Conservation (phyloP, 2,329 filamentous ascomycete species). For the Ilyonectria destructans region DNA sequence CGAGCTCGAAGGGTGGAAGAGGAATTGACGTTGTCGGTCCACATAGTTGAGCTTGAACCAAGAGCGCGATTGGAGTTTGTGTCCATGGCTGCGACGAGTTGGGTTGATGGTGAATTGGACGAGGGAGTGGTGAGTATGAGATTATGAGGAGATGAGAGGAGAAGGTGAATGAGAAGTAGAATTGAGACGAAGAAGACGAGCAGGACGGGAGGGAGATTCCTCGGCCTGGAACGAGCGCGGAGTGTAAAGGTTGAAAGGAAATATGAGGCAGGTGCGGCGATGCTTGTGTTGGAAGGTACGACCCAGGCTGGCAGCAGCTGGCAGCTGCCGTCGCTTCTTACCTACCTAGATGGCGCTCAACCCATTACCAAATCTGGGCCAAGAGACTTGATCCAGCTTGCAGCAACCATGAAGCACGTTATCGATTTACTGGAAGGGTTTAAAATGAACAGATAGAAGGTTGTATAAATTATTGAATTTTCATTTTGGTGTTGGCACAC, state of each 20-base stretch:
- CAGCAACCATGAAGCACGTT: background rate
- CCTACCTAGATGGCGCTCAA: background rate
- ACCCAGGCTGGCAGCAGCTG: background rate
- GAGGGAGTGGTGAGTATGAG: background rate
- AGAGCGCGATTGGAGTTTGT: background rate
- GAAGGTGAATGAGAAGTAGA: background rate
- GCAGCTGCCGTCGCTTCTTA: background rate
- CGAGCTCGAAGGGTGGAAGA: slow-evolving; percentile 50
- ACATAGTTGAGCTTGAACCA: slow-evolving; percentile 31
- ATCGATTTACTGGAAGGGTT: background rate
- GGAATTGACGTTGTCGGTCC: slow-evolving; percentile 23
- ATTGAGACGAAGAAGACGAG: no score
- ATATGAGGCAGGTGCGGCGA: background rate
- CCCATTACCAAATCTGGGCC: background rate
- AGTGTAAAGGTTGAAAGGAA: background rate
- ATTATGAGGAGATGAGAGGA: background rate
- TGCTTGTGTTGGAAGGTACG: background rate
- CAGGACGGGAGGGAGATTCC: background rate
- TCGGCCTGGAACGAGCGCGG: background rate
- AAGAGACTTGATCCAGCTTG: no score
- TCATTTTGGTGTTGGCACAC: slow-evolving; percentile 15
- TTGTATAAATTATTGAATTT: background rate
- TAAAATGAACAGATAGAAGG: background rate
- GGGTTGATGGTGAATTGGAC: background rate
- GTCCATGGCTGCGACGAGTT: slow-evolving; percentile 2